Conservation (phyloP, 179 eudicot genomes). For the Heliamphora pulchella region DNA sequence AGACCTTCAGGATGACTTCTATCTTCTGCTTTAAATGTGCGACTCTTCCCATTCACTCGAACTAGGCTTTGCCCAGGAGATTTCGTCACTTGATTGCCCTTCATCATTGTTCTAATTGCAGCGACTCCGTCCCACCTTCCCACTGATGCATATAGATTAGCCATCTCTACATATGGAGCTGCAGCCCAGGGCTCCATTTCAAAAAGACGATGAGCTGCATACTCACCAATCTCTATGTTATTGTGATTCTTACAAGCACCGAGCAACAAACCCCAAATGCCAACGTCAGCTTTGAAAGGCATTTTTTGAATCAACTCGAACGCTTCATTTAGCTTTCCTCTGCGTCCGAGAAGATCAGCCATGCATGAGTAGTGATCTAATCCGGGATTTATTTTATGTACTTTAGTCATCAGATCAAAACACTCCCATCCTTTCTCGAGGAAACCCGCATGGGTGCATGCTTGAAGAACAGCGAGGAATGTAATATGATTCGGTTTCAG, state of each 20-base stretch:
- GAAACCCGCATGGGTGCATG: conserved; percentile 64
- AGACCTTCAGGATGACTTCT: conserved; percentile 35
- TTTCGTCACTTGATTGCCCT: conserved; percentile 29
- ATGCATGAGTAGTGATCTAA: conserved; percentile 60
- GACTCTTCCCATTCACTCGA: conserved; percentile 46
- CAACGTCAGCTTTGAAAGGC: conserved; percentile 33
- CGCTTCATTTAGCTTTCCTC: conserved; percentile 50
- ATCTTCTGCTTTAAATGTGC: conserved; percentile 51
- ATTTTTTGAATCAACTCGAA: conserved; percentile 32
- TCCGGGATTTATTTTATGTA: conserved; percentile 36
- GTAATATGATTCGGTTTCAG: conserved; percentile 55
- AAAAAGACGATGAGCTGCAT: conserved; percentile 27
- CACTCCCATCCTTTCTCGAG: conserved; percentile 50
- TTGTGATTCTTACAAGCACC: conserved; percentile 32
- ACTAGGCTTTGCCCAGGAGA: conserved; percentile 33
- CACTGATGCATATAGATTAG: conserved; percentile 32
- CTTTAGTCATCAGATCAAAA: conserved; percentile 44
- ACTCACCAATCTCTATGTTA: conserved; percentile 26
- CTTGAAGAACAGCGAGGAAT: conserved; percentile 56
- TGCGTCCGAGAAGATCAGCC: conserved; percentile 62
- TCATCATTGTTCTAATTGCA: conserved; percentile 30
- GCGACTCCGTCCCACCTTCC: conserved; percentile 33
- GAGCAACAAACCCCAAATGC: conserved; percentile 35
- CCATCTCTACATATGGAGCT: conserved; percentile 44
- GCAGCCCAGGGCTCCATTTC: conserved; percentile 28